Evolutionary conservation across 225 moss, liverwort and hornwort genomes (phyloP), one percentile per base, ranked within the genome.

Genomic region (Straminergon stramineum): DNA sequence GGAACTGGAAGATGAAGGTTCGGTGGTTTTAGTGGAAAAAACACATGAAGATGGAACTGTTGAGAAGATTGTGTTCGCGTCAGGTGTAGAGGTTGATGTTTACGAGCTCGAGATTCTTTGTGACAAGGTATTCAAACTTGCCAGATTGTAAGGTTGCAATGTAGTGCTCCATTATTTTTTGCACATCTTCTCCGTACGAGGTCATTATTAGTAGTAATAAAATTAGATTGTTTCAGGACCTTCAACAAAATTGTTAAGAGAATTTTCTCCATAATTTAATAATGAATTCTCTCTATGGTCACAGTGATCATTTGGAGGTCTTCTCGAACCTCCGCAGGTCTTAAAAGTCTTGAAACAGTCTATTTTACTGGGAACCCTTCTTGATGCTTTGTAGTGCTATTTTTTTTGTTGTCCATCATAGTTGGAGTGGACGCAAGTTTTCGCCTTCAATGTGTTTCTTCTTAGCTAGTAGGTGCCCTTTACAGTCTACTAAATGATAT

Each of bases 71-170:
- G 92, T 99, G 69, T 99, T 99, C 87, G 95, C 92, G 57, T 95
- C 96, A 37, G 99, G 99, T 88, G 96, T 93, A 77, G 97, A 99
- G 92, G 95, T 99, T 78, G 99, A 99, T 95, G 97, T 97, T 10
- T 97, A 94, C 87, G 99, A 99, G 90, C 97, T 99, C 79, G 99
- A 99, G 90, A 91, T 97, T 90, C 90, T 99, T 63, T 99, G 99
- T 88, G 95, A 94, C 88, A 99, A 99, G 97, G 98, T 98, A 84
- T 75, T 84, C 37, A 45, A 64, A 32, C 32, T 79, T 52, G 43
- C 67, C 30, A 81, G 63, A 55, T 63, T 57, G 20, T 71, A 23
- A 15, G 57, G 41, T 71, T 85, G 71, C 41, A 56, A 20, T 73
- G 43, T 16, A 53, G 12, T 35, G 41, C 63, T 67, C 32, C 37